phyloP scores from a whole-genome alignment of 192 early-diverging fungal genomes.

The Dissophora globulifera region DNA sequence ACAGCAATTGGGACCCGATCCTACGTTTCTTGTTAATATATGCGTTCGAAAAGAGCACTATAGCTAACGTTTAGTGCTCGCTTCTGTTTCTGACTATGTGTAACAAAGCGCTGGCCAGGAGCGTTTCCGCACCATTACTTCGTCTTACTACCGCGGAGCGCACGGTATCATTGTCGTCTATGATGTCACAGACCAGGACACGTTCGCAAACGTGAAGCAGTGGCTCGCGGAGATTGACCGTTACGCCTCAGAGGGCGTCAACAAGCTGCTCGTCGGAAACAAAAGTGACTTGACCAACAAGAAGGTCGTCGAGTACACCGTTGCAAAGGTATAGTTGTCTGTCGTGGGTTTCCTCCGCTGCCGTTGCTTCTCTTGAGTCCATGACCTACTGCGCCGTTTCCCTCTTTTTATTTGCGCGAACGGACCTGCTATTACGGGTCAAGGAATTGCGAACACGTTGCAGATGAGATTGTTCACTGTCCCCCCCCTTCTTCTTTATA shows the following conservation, averaged over 20 bases:
- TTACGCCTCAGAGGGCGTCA: constrained; percentile 96
- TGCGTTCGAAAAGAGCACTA: no score
- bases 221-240: constrained; percentile 99
- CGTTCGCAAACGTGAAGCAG: constrained; percentile 96
- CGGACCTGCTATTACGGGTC: no score
- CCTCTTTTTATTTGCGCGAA: no score
- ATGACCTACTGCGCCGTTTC: no score
- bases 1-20: neutral
- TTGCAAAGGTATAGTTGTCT: constrained; percentile 73
- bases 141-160: constrained; percentile 96
- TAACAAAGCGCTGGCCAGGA: constrained; percentile 98
- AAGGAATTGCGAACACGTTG: neutral
- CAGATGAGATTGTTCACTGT: no score
- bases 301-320: constrained; percentile 81
- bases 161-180: constrained; percentile 99
- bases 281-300: constrained; percentile 96
- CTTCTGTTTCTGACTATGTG: neutral
- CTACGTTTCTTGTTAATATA: no score
- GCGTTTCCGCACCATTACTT: constrained; percentile 98
- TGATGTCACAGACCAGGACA: constrained; percentile 96
- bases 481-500: no score
- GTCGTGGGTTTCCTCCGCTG: no score
- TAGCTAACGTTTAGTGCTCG: no score
- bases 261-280: constrained; percentile 98
- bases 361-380: no score